Base-by-base conservation (phyloP, 129 eudicot genomes). In the Lactuca saligna region DNA sequence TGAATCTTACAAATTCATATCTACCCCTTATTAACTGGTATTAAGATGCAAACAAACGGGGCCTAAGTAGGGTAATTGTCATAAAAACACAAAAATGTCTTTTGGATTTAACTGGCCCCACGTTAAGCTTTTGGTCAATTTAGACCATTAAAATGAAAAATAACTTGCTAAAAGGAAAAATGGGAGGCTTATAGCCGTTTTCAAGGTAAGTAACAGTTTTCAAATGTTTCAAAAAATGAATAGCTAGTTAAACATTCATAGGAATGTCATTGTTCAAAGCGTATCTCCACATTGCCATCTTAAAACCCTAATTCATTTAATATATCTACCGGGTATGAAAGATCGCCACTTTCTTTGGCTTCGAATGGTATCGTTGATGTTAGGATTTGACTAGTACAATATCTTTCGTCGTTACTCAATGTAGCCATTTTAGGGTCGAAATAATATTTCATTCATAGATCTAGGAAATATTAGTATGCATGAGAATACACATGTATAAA, bases 271-370 rank as follows among this genome's bases (percentile, higher is more conserved):
- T 41, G 61, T 53, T 72, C 78, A 42, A 78, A 54, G 32, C 20
- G 60, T 8, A 60, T 57, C 20, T 79, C 82, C 46, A 81, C 64
- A 38, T 81, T 61, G 17, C 61, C 31, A 17, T 57, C 69, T 59
- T 39, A 53, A 71, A 80, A 64, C 42, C 82, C 83, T 10, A 82
- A 82, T 80, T 82, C 90, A 12, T 83, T 88, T 17, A 93, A 66
- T 65, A 89, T 84, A 63, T 89, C 97, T 13, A 85, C 78, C 50
- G 89, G 41, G 83, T 93, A 93, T 34, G 92, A 87, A 81, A 78
- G 84, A 73, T 86, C 82, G 33, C 83, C 75, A 32, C 83, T 82
- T 74, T 84, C 91, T 66, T 61, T 68, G 53, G 81, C 37, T 65
- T 61, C 66, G 50, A 62, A 63, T 7, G 63, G 38, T 70, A 53